Base-by-base conservation (phyloP, 371 early-diverging fungal species). In the Rhizopus microsporus region DNA sequence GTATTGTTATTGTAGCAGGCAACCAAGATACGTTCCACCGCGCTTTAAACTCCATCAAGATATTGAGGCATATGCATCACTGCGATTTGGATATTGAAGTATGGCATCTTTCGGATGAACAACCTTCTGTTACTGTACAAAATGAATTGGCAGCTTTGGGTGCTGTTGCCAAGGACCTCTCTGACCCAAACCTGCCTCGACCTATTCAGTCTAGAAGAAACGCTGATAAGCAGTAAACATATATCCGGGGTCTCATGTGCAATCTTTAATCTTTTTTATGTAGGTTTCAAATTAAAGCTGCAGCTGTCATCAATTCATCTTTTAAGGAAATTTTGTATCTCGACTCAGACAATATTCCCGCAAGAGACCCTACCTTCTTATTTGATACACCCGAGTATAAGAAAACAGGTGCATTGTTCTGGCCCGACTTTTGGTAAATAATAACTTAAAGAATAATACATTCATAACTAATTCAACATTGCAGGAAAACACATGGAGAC, bases 371-470 rank as follows among this genome's bases (percentile, higher is more conserved):
- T 0, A 58, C 76, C 2, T 74, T 70, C 32, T 51, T 83, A 17
- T 85, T 85, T 61, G 65, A 75, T 33, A 62, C 64, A 7, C 34
- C 53, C n/a, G 72, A 64, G 39, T 85, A 72, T 51, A 59, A 63
- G 40, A 34, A 49, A n/a, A 75, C 66, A 7, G 82, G 83, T 30
- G 80, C 78, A 0, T 43, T 85, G 29, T 80, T 85, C 40, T 85
- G 85, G 85, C 79, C 79, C 0, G 85, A 85, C 53, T 82, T 72
- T 49, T 82, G 84, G 75, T 72, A 65, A 59, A 57, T 34, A 6
- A 42, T 6, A 46, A 16, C 3, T 35, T 31, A 43, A 8, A 38
- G n/a, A 47, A 35, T n/a, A 52, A 15, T 13, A 44, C 12, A 9
- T 5, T 32, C 17, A 45, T n/a, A 37, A 42, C 30, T 30, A 30